Evolutionary conservation across 805 yeast genomes (phyloP).

Genomic region (Candida lessepsii): DNA sequence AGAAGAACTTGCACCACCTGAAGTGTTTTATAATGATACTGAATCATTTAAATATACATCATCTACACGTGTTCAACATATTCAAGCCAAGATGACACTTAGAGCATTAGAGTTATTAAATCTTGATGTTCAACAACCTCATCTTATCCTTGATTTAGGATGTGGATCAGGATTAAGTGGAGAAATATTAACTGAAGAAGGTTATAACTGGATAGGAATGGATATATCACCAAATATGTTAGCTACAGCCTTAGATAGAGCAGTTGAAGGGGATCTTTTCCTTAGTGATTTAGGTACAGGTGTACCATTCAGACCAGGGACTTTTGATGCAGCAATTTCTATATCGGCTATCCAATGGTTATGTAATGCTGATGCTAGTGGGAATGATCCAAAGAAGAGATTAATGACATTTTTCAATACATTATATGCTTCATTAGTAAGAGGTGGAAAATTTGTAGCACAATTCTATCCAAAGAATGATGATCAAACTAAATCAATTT

Average conservation of each 20-base stretch:
- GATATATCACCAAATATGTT: slow-evolving; percentile 96
- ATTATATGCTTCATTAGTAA: slow-evolving; percentile 75
- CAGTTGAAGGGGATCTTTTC: slow-evolving; percentile 89
- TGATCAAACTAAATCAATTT: slow-evolving; percentile 72
- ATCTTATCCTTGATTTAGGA: slow-evolving; percentile 84
- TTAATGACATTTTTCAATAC: slow-evolving; percentile 82
- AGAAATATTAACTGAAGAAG: slow-evolving; percentile 90
- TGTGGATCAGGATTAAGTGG: slow-evolving; percentile 98
- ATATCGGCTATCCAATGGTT: slow-evolving; percentile 97
- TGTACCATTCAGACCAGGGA: slow-evolving; percentile 91
- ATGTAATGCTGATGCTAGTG: slow-evolving; percentile 87
- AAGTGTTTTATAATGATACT: slow-evolving; percentile 84
- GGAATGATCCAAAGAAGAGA: slow-evolving; percentile 81
- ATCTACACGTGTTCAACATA: slow-evolving; percentile 95
- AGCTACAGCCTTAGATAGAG: slow-evolving; percentile 90
- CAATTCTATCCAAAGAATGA: slow-evolving; percentile 96
- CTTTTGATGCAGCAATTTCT: slow-evolving; percentile 94
- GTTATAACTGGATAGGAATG: slow-evolving; percentile 93
- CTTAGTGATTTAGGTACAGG: slow-evolving; percentile 93
- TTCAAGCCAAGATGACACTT: slow-evolving; percentile 96
- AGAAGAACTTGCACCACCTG: slow-evolving; percentile 95
- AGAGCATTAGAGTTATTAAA: slow-evolving; percentile 87
- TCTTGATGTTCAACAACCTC: slow-evolving; percentile 56
- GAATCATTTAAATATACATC: slow-evolving; percentile 90
- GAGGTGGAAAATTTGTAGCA: slow-evolving; percentile 97